A percentile compares a stretch with the other conserved stretches of the same genome.
Conservation (phyloP, 805 yeast genomes). For the Yamadazyma ubonensis region DNA sequence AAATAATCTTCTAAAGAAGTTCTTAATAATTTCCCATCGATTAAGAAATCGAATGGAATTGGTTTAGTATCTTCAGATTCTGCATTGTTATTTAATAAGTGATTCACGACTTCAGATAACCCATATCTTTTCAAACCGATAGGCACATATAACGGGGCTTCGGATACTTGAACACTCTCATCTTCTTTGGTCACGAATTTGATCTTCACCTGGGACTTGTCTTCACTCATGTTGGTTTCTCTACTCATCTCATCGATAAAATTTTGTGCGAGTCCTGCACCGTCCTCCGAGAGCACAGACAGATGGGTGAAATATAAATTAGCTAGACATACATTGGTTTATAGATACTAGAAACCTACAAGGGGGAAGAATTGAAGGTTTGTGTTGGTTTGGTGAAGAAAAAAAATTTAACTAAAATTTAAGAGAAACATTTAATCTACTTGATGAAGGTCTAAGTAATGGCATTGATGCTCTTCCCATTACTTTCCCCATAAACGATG, state of each 20-base stretch:
- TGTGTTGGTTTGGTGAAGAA: too few species aligned
- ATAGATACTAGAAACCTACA: too few species aligned
- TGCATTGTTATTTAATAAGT: slow-evolving; percentile 51
- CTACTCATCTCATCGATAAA: slow-evolving; percentile 7
- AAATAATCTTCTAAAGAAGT: slow-evolving; percentile 79
- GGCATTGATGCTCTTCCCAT: slow-evolving; percentile 23
- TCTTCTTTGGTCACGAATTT: slow-evolving; percentile 86
- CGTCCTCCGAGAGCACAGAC: not conserved
- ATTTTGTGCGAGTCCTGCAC: slow-evolving; percentile 7
- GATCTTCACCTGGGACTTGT: slow-evolving; percentile 68
- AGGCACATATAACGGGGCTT: slow-evolving; percentile 86
- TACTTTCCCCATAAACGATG: slow-evolving; percentile 21
- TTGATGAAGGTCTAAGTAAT: slow-evolving; percentile 13
- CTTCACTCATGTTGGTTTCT: slow-evolving; percentile 10
- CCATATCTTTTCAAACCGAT: slow-evolving; percentile 85
- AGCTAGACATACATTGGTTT: too few species aligned
- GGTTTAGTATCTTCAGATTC: slow-evolving; percentile 49
- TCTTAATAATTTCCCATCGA: slow-evolving; percentile 80
- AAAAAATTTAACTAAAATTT: slow-evolving; percentile 2
- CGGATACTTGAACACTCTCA: slow-evolving; percentile 63
- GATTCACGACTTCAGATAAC: slow-evolving; percentile 92
- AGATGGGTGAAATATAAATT: not conserved
- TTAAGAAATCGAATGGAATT: slow-evolving; percentile 88
- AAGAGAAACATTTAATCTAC: slow-evolving; percentile 19
- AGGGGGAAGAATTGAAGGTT: too few species aligned